These are phyloP conservation scores for Podaxis rugospora DNA, from an alignment of 768 basidiomycete species.

Conservation along the genomic window DNA sequence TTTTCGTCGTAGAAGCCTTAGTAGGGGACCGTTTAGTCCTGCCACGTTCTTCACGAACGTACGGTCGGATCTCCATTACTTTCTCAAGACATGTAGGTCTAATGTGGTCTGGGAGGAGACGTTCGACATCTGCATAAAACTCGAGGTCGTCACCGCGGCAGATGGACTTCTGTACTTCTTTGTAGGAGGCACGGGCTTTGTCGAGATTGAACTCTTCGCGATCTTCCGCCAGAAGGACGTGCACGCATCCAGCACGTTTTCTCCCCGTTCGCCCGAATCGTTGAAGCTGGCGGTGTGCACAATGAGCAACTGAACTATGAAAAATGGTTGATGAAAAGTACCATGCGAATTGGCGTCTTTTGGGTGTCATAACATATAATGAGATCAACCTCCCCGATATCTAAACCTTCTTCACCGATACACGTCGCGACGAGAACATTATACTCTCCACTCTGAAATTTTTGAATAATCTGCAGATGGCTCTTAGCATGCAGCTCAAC, in stretches of 20 bases:
- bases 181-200: constrained; percentile 80
- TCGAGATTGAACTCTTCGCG: constrained; percentile 91
- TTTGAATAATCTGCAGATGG: constrained; percentile 64
- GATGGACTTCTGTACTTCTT: constrained; percentile 86
- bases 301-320: constrained; percentile 2
- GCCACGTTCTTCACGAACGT: constrained; percentile 47
- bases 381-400: constrained; percentile 96
- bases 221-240: constrained; percentile 84
- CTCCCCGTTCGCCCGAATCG: constrained; percentile 94
- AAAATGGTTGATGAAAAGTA: constrained; percentile 29
- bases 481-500: constrained; percentile 5
- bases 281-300: constrained; percentile 63
- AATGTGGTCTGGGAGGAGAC: constrained; percentile 73
- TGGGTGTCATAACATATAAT: constrained; percentile 97
- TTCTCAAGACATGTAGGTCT: constrained; percentile 78
- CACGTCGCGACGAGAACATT: constrained; percentile 95
- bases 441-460: constrained; percentile 82
- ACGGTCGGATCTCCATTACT: constrained; percentile 76
- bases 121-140: constrained; percentile 88
- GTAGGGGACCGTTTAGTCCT: constrained; percentile 23
- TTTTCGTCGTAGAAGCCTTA: constrained; percentile 29
- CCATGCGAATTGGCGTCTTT: constrained; percentile 95
- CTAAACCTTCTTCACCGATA: constrained; percentile 96
- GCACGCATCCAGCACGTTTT: constrained; percentile 84
- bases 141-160: constrained; percentile 83